These are phyloP conservation scores for Corrigiola litoralis DNA, from an alignment of 179 eudicot species.

Conservation along the genomic window DNA sequence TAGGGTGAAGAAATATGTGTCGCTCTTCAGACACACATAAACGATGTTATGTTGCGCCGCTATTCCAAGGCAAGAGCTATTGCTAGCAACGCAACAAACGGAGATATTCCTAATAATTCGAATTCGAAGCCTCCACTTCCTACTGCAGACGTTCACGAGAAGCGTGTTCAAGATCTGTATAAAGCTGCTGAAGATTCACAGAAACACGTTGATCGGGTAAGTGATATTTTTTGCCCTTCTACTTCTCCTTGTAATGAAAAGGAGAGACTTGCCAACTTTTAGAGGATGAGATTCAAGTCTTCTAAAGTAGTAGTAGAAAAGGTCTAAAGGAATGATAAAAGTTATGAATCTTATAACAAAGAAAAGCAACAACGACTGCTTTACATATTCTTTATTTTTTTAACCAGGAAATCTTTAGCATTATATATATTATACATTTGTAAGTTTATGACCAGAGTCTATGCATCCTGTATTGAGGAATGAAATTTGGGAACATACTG, in stretches of 20 bases:
- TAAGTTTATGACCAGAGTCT: no score
- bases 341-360: no score
- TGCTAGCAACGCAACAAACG: constrained; percentile 54
- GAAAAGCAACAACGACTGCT: no score
- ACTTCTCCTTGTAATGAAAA: background rate
- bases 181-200: constrained; percentile 87
- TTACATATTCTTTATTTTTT: no score
- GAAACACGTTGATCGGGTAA: constrained; percentile 60
- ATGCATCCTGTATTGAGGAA: no score
- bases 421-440: no score
- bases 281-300: background rate
- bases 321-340: no score
- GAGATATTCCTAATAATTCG: constrained; percentile 43
- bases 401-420: no score
- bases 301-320: no score
- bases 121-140: constrained; percentile 46
- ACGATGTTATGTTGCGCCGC: constrained; percentile 97
- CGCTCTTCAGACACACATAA: constrained; percentile 97
- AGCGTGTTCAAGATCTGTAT: constrained; percentile 67
- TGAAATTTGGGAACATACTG: no score
- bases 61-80: constrained; percentile 90
- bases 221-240: constrained; percentile 3
- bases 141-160: constrained; percentile 53
- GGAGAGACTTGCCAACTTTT: no score
- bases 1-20: constrained; percentile 99